Base-by-base conservation (phyloP, 352 stramenopile genomes). In the Phytophthora podocarpi region DNA sequence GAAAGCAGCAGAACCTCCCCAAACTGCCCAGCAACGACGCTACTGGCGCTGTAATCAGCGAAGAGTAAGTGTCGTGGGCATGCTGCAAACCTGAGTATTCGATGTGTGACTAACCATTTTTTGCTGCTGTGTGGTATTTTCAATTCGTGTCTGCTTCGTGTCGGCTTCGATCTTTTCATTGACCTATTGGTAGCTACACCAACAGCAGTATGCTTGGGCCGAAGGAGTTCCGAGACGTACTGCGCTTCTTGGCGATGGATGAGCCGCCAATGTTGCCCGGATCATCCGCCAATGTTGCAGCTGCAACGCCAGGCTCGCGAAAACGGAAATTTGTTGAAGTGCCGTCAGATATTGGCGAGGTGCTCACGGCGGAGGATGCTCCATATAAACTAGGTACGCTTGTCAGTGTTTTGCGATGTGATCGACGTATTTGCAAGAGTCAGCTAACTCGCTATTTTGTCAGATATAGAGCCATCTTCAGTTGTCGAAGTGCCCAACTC, bases 261-360 rank as follows among this genome's bases (percentile, higher is more conserved):
- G 85, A 95, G 24, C 80, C 85, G 0, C 74, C 83, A 18, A 34
- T 95, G 23, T 63, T 95, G n/a, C 78, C 82, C 8, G 53, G 65
- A 34, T 87, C 84, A 16, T 76, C 80, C 0, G 76, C 58, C 1
- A 64, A 79, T 37, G 64, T 73, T 8, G 62, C 75, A 16, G 41
- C 74, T 39, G 50, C 76, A n/a, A 63, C 55, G 1, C 52, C 77
- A 30, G 59, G 56, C 2, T 76, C 74, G 26, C 70, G 85, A 8
- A 95, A 95, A 62, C 74, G 87, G 10, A 95, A 95, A 46, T 95
- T 95, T 30, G 80, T 94, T 4, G 87, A 95, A 67, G 82, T 94
- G 4, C 59, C 67, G 5, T 55, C 60, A 1, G 71, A 80, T 62
- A 27, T 52, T 12, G 36, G 42, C 24, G 70, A 70, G 20, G 12